A percentile compares a stretch with the other conserved stretches of the same genome.
Evolutionary conservation across 768 basidiomycete genomes (phyloP).

Genomic region (Paxillus involutus): DNA sequence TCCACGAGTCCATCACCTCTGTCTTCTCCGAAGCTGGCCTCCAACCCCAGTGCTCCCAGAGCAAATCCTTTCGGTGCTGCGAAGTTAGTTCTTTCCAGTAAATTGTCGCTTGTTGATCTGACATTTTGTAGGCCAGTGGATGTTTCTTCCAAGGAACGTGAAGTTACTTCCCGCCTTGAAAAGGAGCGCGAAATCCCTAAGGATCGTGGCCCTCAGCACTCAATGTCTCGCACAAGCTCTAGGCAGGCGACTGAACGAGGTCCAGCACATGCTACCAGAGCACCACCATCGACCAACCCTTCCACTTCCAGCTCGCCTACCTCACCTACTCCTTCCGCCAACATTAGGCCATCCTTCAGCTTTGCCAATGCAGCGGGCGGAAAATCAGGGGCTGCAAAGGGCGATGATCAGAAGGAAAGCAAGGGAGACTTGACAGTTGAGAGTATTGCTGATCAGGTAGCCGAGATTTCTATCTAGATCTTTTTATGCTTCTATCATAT

Average conservation of each 20-base stretch:
- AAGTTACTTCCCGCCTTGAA: slow-evolving; percentile 69
- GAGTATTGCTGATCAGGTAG: slow-evolving; percentile 12
- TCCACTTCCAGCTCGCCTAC: slow-evolving; percentile 23
- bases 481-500: slow-evolving; percentile 18
- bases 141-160: slow-evolving; percentile 71
- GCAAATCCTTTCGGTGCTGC: slow-evolving; percentile 89
- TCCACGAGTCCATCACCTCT: slow-evolving; percentile 75
- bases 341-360: slow-evolving; percentile 71
- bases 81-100: slow-evolving; percentile 45
- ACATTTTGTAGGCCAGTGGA: slow-evolving; percentile 74
- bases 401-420: slow-evolving; percentile 15
- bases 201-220: slow-evolving; percentile 33
- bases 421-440: slow-evolving; percentile 12
- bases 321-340: slow-evolving; percentile 39
- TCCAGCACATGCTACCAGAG: slow-evolving; percentile 27
- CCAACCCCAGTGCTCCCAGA: slow-evolving; percentile 42
- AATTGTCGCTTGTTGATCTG: slow-evolving; percentile 1
- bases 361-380: slow-evolving; percentile 75
- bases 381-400: slow-evolving; percentile 18
- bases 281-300: slow-evolving; percentile 25
- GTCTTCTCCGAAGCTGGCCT: slow-evolving; percentile 72
- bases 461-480: slow-evolving; percentile 16
- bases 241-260: slow-evolving; percentile 48
- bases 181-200: slow-evolving; percentile 52
- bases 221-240: slow-evolving; percentile 52